Percentiles rank a stretch among this genome's conserved stretches.
These are phyloP conservation scores for Backusella sp. DNA, from an alignment of 192 early-diverging fungal species.

Conservation along the genomic window DNA sequence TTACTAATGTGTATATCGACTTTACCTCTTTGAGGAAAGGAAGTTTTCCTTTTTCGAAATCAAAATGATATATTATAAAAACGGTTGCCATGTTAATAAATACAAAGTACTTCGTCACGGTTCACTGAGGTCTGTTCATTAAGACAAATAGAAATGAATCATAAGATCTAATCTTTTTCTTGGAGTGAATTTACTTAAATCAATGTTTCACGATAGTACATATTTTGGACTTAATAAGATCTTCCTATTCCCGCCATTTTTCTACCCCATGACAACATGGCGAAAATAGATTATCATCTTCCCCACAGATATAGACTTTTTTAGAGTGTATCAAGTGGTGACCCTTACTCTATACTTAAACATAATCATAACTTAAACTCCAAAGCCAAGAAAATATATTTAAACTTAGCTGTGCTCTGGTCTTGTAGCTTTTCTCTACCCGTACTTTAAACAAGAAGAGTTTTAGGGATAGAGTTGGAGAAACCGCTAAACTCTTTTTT, in stretches of 20 bases:
- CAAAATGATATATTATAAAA: constrained; percentile 72
- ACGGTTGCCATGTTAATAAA: constrained; percentile 95
- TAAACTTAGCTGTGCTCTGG: too few relatives aligned
- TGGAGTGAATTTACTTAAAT: constrained; percentile 60
- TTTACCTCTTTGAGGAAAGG: constrained; percentile 85
- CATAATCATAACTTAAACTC: too few relatives aligned
- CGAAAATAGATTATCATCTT: neutral
- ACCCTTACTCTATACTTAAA: too few relatives aligned
- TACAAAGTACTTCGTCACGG: constrained; percentile 80
- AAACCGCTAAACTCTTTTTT: too few relatives aligned
- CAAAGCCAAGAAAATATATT: too few relatives aligned
- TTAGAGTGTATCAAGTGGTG: neutral
- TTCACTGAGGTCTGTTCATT: constrained; percentile 87
- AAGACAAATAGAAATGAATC: constrained; percentile 82
- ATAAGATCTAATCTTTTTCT: constrained; percentile 77
- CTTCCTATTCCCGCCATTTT: neutral
- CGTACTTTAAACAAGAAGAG: too few relatives aligned
- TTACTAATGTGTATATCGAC: neutral
- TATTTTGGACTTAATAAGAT: neutral
- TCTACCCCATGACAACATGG: neutral
- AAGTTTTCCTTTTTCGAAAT: constrained; percentile 96
- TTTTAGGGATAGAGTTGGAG: too few relatives aligned
- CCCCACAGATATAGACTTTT: neutral
- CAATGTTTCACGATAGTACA: constrained; percentile 59
- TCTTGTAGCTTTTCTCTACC: too few relatives aligned